Evolutionary conservation across 116 monocot species (phyloP), one percentile per base, ranked within the genome.

Genomic region (Trichopus zeylanicus): DNA sequence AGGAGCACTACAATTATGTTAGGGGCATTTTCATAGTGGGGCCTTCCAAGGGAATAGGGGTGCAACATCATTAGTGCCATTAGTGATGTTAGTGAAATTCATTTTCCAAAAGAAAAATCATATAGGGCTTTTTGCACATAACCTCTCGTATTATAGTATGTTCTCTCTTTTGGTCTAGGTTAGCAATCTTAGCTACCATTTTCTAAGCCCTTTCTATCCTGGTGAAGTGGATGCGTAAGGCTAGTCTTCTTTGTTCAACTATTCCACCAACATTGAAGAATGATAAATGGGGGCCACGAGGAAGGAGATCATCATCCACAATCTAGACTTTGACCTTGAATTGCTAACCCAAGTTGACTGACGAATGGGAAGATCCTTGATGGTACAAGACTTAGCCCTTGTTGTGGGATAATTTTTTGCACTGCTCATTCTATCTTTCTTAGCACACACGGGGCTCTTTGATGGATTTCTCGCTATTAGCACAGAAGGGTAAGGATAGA

Each of bases 51-150:
- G n/a, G n/a, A n/a, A n/a, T n/a, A n/a, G n/a, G n/a, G n/a, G n/a
- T n/a, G n/a, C n/a, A n/a, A n/a, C n/a, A n/a, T n/a, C n/a, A n/a
- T n/a, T n/a, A n/a, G n/a, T n/a, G n/a, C n/a, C n/a, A n/a, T n/a
- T n/a, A n/a, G n/a, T n/a, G n/a, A n/a, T n/a, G n/a, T n/a, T n/a
- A n/a, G n/a, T n/a, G n/a, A n/a, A n/a, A n/a, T n/a, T n/a, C n/a
- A n/a, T n/a, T n/a, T n/a, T n/a, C n/a, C n/a, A n/a, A n/a, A n/a
- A n/a, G n/a, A n/a, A n/a, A n/a, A n/a, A 33, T 4, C 4, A 33
- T 4, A 46, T 61, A 73, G 61, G 60, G 19, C 39, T 42, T 42
- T 42, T 42, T 3, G 37, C 39, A 42, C 39, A 42, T 42, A 42
- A 42, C 39, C 3, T 42, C 39, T 18, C n/a, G n/a, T n/a, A n/a